Evolutionary conservation across 352 stramenopile genomes (phyloP).

Genomic region (Peronospora belbahrii): DNA sequence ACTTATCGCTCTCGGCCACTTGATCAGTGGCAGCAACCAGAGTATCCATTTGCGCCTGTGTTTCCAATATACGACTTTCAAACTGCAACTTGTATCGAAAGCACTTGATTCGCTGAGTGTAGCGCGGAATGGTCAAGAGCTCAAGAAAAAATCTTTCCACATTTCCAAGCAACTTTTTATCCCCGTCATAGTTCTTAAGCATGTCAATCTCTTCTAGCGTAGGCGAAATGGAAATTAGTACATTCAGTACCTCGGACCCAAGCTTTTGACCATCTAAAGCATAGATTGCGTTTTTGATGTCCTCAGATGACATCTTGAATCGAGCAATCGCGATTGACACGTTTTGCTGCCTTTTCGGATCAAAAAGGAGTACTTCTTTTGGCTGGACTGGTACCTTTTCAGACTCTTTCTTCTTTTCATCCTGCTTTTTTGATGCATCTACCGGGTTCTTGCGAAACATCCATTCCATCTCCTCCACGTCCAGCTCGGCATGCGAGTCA

Average conservation of each 20-base stretch:
- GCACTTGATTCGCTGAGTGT: slow-evolving; percentile 85
- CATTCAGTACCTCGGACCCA: slow-evolving; percentile 78
- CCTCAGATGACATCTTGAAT: slow-evolving; percentile 87
- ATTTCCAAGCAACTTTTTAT: slow-evolving; percentile 76
- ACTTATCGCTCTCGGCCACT: slow-evolving; percentile 72
- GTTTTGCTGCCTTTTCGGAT: slow-evolving; percentile 96
- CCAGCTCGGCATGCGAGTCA: slow-evolving; percentile 54
- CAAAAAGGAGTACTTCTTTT: slow-evolving; percentile 85
- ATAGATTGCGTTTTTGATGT: slow-evolving; percentile 85
- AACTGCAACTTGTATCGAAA: slow-evolving; percentile 85
- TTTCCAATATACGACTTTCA: slow-evolving; percentile 76
- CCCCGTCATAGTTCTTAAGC: slow-evolving; percentile 88
- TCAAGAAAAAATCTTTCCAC: slow-evolving; percentile 87
- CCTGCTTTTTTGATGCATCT: slow-evolving; percentile 54
- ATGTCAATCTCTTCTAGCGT: slow-evolving; percentile 87
- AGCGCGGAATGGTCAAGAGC: slow-evolving; percentile 76
- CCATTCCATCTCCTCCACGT: slow-evolving; percentile 83
- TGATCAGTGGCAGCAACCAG: slow-evolving; percentile 76
- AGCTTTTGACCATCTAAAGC: slow-evolving; percentile 63
- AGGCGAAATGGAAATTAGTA: slow-evolving; percentile 83
- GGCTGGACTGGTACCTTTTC: slow-evolving; percentile 32
- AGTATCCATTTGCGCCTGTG: slow-evolving; percentile 74
- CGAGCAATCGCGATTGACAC: slow-evolving; percentile 95
- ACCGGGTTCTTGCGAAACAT: slow-evolving; percentile 83
- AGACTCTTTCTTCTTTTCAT: slow-evolving; percentile 76